phyloP scores from a whole-genome alignment of 371 early-diverging fungal genomes.

The Saksenaea vasiformis region DNA sequence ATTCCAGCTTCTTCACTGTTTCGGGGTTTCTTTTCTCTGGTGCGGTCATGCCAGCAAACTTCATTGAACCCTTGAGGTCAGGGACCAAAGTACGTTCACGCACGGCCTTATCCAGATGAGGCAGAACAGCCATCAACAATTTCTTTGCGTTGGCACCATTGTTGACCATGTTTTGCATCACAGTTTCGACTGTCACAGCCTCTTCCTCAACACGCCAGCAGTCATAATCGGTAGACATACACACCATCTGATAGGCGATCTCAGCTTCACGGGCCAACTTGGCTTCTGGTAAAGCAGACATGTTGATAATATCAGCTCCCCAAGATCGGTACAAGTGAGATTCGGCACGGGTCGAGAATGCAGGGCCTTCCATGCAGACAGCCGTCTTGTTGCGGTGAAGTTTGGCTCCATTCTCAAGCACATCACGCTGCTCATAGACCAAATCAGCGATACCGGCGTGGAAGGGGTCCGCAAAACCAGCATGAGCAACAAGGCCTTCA shows the following conservation, averaged over 20 bases:
- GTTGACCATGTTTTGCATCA: conserved; percentile 86
- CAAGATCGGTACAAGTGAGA: conserved; percentile 93
- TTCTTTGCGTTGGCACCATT: conserved; percentile 86
- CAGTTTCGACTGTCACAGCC: conserved; percentile 90
- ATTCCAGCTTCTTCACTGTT: conserved; percentile 74
- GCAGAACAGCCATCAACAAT: conserved; percentile 78
- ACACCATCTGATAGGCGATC: conserved; percentile 96
- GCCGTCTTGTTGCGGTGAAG: conserved; percentile 85
- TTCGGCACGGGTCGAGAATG: conserved; percentile 96
- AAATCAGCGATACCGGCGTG: conserved; percentile 74
- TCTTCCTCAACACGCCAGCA: conserved; percentile 95
- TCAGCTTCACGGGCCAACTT: conserved; percentile 98
- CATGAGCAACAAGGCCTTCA: conserved; percentile 89
- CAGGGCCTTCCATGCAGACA: conserved; percentile 97
- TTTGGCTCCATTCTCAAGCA: conserved; percentile 45
- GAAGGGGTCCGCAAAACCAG: conserved; percentile 95
- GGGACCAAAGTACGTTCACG: conserved; percentile 39
- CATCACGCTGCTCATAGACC: conserved; percentile 59
- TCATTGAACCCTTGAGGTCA: conserved; percentile 75
- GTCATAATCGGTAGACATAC: conserved; percentile 99
- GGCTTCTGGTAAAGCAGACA: conserved; percentile 94
- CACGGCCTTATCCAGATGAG: conserved; percentile 70
- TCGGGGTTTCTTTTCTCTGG: conserved; percentile 72
- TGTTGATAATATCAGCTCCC: conserved; percentile 96
- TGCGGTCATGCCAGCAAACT: conserved; percentile 76